A percentile compares a stretch with the other conserved stretches of the same genome.
These are phyloP conservation scores for Clarkia xantiana DNA, from an alignment of 345 rosid genomes.

Conservation along the genomic window DNA sequence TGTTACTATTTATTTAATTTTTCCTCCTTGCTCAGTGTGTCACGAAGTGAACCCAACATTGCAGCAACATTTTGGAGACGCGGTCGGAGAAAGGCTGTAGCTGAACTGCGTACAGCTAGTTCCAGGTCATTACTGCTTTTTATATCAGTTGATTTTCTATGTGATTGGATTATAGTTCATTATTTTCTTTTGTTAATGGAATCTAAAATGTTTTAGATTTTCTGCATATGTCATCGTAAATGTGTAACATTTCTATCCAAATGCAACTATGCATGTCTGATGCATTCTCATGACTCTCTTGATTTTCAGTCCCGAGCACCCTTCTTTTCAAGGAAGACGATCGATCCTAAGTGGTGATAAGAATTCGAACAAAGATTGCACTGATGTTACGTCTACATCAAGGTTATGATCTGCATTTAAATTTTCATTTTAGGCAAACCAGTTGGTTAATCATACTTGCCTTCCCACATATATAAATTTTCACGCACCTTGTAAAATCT, in stretches of 20 bases:
- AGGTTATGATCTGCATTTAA: slow-evolving; percentile 28
- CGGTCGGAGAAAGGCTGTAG: slow-evolving; percentile 78
- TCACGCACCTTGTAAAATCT: no score
- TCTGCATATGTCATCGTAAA: no score
- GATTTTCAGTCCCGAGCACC: slow-evolving; percentile 78
- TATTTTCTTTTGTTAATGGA: no score
- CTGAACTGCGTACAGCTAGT: slow-evolving; percentile 89
- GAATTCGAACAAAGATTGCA: slow-evolving; percentile 39
- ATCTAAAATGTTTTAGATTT: no score
- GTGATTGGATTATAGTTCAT: no score
- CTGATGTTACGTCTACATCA: slow-evolving; percentile 42
- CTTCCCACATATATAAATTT: no score
- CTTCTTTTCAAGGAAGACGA: slow-evolving; percentile 58
- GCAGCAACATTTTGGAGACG: slow-evolving; percentile 80
- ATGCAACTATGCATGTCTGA: background rate
- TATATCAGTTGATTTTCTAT: no score
- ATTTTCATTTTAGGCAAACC: no score
- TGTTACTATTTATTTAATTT: slow-evolving; percentile 2
- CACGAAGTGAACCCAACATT: slow-evolving; percentile 90
- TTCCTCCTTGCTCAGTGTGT: slow-evolving; percentile 31
- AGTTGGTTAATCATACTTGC: no score
- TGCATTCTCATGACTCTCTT: background rate
- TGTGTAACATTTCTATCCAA: no score
- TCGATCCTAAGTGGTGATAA: slow-evolving; percentile 74
- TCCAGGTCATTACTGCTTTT: slow-evolving; percentile 38